phyloP scores from a whole-genome alignment of 192 early-diverging fungal species.

The Allomyces arbusculus region DNA sequence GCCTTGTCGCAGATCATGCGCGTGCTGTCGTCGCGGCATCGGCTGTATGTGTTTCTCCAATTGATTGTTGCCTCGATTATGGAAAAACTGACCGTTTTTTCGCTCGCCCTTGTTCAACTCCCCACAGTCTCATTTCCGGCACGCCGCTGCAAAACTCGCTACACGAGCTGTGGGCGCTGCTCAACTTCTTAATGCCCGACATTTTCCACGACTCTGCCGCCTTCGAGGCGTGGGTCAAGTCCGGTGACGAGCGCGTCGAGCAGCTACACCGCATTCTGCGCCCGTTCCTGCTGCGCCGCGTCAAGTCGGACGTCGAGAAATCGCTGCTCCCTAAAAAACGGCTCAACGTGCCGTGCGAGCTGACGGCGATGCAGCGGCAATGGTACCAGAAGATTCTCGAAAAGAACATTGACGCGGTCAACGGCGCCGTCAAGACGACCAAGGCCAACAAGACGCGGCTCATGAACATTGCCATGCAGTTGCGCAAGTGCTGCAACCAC shows the following conservation, averaged over 20 bases:
- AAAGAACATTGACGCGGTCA: conserved; percentile 95
- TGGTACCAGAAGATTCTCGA: conserved; percentile 92
- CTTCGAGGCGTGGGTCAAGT: conserved; percentile 86
- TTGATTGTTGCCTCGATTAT: neutral
- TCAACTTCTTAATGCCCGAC: conserved; percentile 94
- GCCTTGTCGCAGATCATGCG: conserved; percentile 86
- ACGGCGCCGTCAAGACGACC: conserved; percentile 49
- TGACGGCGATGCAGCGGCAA: conserved; percentile 83
- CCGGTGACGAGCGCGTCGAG: conserved; percentile 46
- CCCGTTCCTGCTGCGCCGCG: conserved; percentile 33
- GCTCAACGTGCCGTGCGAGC: conserved; percentile 74
- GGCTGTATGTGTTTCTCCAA: conserved; percentile 21
- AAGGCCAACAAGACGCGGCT: conserved; percentile 74
- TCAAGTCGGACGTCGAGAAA: conserved; percentile 76
- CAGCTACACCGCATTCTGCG: conserved; percentile 46
- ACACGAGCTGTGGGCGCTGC: conserved; percentile 94
- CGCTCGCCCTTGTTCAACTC: no score
- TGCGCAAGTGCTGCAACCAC: conserved; percentile 47
- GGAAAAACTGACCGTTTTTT: no score
- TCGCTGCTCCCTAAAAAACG: conserved; percentile 86
- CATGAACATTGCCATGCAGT: conserved; percentile 89
- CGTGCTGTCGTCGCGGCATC: conserved; percentile 62
- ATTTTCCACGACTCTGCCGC: conserved; percentile 84
- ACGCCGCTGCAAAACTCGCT: conserved; percentile 95
- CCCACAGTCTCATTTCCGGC: conserved; percentile 52